Evolutionary conservation across 495 filamentous ascomycete species (phyloP), one percentile per base, ranked within the genome.

Genomic region (Elasticomyces elasticus): DNA sequence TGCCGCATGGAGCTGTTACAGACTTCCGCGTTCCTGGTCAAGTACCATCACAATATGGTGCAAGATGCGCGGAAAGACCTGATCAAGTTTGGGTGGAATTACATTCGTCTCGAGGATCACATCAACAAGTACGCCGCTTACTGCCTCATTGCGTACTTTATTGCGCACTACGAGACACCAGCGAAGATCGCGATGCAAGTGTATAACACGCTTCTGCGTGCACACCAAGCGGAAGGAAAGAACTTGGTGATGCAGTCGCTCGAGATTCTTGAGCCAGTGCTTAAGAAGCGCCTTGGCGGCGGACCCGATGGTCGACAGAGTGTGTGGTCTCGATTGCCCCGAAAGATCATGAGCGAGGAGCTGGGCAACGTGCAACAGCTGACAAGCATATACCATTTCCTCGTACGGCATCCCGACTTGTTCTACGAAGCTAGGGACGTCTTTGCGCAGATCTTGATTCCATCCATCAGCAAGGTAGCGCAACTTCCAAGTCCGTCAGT

Each of bases 121-220:
- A 95, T 99, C 74, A 97, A 97, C 73, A 99, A 99, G 65, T 89
- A 97, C 66, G 94, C 90, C 19, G 91, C 94, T 6, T 97, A 99
- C 64, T 90, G 96, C 11, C 78, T 97, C 2, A 94, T 97, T 58
- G 90, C 86, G 9, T 97, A 95, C 68, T 99, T 99, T 73, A 95
- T 97, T 57, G 87, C 88, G 0, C 85, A 92, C 58, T 99, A 94
- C 61, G 94, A 99, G 62, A 95, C 94, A 0, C 94, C 94, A 0
- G 78, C 86, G 46, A 97, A 97, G 74, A 96, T 99, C 48, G 89
- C 91, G 2, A 84, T 83, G 15, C 91, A 95, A 64, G 89, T 97
- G 37, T 97, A 97, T 62, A 81, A 88, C 49, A 87, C 89, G 3
- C 74, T 97, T 25, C 72, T 99, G 2, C 84, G 86, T 65, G 92